Evolutionary conservation across 2,329 filamentous ascomycete genomes (phyloP).

Genomic region (Phialophora verrucosa): DNA sequence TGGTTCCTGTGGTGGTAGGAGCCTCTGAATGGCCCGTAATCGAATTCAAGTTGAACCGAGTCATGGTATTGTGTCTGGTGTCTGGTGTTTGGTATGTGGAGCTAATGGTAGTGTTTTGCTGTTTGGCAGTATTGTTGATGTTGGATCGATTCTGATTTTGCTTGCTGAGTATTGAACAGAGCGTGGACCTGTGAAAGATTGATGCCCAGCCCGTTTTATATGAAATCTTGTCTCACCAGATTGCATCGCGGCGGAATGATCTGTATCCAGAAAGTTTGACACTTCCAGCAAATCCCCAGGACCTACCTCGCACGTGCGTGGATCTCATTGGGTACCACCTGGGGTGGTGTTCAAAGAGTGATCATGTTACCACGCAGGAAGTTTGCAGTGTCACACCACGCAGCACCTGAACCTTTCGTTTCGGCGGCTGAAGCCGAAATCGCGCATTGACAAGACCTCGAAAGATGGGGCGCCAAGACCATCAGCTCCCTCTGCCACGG

Average conservation of each 20-base stretch:
- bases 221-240: neutral
- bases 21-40: slow-evolving; percentile 8
- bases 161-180: slow-evolving; percentile 2
- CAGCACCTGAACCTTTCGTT: slow-evolving; percentile 1
- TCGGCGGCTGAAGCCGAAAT: slow-evolving; percentile 30
- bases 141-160: neutral
- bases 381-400: slow-evolving; percentile 24
- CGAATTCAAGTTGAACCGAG: slow-evolving; percentile 13
- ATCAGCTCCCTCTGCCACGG: neutral
- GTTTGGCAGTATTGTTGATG: slow-evolving; percentile 2
- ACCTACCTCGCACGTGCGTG: neutral
- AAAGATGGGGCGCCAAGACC: neutral
- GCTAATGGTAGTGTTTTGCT: slow-evolving; percentile 6
- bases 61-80: slow-evolving; percentile 17
- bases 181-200: neutral
- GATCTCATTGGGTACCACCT: neutral
- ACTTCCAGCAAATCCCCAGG: neutral
- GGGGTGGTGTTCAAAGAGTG: neutral
- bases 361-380: slow-evolving; percentile 14
- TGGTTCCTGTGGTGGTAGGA: neutral
- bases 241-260: neutral
- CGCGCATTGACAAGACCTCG: slow-evolving; percentile 13
- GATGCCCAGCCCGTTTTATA: neutral
- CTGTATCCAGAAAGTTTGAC: neutral
- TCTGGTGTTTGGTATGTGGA: neutral